Conservation (phyloP, 306 rosid genomes). For the Heteromeles arbutifolia region DNA sequence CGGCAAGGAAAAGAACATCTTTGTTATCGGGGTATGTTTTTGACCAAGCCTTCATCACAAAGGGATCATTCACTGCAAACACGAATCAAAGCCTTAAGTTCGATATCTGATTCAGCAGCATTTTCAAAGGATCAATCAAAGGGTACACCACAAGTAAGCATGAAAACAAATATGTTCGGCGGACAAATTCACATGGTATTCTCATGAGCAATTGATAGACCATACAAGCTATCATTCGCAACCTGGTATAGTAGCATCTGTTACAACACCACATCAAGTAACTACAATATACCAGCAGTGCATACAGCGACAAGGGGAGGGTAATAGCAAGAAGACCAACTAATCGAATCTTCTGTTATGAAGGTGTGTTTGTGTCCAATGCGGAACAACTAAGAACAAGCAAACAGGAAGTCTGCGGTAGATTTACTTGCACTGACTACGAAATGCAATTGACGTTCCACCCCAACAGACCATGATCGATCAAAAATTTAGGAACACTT, state of each 20-base stretch:
- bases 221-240: background rate
- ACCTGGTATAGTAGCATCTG: background rate
- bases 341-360: background rate
- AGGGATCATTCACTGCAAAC: slow-evolving; percentile 77
- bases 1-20: slow-evolving; percentile 84
- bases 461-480: background rate
- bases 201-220: background rate
- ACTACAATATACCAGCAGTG: background rate
- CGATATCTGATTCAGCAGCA: background rate
- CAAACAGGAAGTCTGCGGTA: background rate
- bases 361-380: background rate
- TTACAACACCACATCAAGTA: background rate
- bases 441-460: background rate
- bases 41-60: slow-evolving; percentile 91
- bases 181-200: background rate
- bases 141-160: background rate
- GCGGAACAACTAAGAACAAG: background rate
- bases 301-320: background rate
- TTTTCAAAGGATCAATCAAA: background rate
- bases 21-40: slow-evolving; percentile 78
- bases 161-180: background rate
- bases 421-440: background rate
- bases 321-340: background rate
- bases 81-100: background rate
- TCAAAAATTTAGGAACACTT: background rate